Evolutionary conservation across 2,329 filamentous ascomycete species (phyloP), one percentile per base, ranked within the genome.

Genomic region (Sporothrix dimorphospora): DNA sequence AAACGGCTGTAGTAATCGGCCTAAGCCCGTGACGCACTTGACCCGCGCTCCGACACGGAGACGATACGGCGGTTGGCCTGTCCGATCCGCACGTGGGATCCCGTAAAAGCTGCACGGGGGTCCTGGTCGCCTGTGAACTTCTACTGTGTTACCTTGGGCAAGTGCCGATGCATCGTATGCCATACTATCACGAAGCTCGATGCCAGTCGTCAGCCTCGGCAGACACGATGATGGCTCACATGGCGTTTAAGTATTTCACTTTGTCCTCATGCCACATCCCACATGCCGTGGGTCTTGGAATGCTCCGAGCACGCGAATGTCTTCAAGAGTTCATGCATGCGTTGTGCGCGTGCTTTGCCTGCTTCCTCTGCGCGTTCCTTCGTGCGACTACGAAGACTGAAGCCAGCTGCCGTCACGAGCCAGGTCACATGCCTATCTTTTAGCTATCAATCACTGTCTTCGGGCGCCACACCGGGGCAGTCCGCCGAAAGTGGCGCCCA

Each of bases 381-480:
- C 16, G 14, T 34, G 30, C 30, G 3, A 34, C 30, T 34, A 6
- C 30, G 30, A 3, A 34, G 3, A 34, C 6, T 34, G 30, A 34
- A 34, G 30, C 30, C 30, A 34, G 3, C 30, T 3, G 30, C 30
- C 30, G 65, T 67, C 65, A 67, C 66, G 66, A 42, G 49, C 27
- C 34, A 42, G 49, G 49, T 69, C 66, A 69, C 49, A 57, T 55
- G 66, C 21, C 38, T 30, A 40, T 68, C 19, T 30, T 30, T 53
- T 53, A n/a, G 65, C 47, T 51, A 19, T 53, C 65, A 3, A 19
- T 53, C 47, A 1, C n/a, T n/a, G n/a, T n/a, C 65, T 38, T 40
- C 34, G 30, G 47, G 30, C 66, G 66, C 66, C 66, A 69, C 66
- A 69, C 65, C 45, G 42, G 63, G 45, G 45, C 45, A 49, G 45